A percentile compares a stretch with the other conserved stretches of the same genome.
Conservation (phyloP, 306 rosid species). For the Calophaca sinica region DNA sequence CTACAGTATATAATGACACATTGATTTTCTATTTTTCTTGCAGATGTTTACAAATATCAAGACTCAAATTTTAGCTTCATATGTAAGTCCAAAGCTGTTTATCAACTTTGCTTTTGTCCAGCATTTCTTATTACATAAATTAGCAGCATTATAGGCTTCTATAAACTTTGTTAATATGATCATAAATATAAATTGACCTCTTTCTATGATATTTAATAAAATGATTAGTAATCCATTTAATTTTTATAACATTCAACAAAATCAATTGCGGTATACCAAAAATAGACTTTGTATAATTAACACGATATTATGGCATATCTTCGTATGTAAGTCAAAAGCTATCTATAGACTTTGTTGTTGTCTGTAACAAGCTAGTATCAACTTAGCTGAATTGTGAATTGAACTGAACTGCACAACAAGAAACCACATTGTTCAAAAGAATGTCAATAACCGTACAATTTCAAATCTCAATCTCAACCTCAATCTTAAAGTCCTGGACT, state of each 20-base stretch:
- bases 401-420: neutral
- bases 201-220: conserved; percentile 23
- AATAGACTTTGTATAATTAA: neutral
- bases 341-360: neutral
- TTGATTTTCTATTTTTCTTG: conserved; percentile 38
- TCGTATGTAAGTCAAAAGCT: neutral
- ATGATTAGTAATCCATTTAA: conserved; percentile 14
- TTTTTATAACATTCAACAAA: conserved; percentile 18
- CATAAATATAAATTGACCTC: conserved; percentile 3
- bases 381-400: neutral
- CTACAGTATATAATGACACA: neutral
- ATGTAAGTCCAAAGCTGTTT: conserved; percentile 51
- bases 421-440: neutral
- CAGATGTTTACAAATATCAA: conserved; percentile 57
- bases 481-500: too few relatives aligned
- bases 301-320: neutral
- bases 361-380: neutral
- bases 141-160: conserved; percentile 17
- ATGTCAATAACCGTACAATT: neutral
- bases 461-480: too few relatives aligned
- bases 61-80: conserved; percentile 56
- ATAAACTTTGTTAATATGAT: neutral
- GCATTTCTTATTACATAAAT: conserved; percentile 26
- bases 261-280: neutral
- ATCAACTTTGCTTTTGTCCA: neutral